A percentile compares a stretch with the other conserved stretches of the same genome.
Evolutionary conservation across 306 rosid genomes (phyloP).

Genomic region (Lagenaria siceraria): DNA sequence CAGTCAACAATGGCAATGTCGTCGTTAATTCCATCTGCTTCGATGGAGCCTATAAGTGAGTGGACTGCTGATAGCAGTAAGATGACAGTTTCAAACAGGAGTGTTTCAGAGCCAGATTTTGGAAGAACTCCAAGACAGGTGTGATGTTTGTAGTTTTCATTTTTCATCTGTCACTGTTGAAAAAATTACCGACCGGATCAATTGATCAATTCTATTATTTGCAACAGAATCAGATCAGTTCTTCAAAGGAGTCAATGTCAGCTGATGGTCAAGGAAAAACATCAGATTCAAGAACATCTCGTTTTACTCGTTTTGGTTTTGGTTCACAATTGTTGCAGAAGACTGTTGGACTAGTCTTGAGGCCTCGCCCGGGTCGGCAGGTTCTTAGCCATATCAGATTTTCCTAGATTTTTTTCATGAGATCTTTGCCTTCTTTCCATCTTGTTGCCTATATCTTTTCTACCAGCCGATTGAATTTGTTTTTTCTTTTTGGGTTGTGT

Average conservation of each 20-base stretch:
- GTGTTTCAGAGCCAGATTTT: conserved; percentile 91
- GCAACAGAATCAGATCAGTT: conserved; percentile 19
- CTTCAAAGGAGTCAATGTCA: conserved; percentile 35
- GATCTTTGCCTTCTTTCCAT: background rate
- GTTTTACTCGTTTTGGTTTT: conserved; percentile 68
- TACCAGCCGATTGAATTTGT: background rate
- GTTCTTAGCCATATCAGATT: conserved; percentile 21
- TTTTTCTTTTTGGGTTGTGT: background rate
- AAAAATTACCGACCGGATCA: background rate
- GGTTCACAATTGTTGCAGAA: conserved; percentile 68
- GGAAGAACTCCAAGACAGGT: conserved; percentile 54
- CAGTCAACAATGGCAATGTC: conserved; percentile 87
- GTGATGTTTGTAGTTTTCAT: background rate
- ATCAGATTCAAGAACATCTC: conserved; percentile 46
- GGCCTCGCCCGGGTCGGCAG: conserved; percentile 69
- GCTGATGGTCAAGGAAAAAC: conserved; percentile 46
- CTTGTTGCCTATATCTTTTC: background rate
- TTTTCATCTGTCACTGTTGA: background rate
- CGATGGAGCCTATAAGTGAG: conserved; percentile 75
- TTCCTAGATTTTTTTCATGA: background rate
- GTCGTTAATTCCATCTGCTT: conserved; percentile 70
- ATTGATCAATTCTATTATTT: conserved; percentile 2
- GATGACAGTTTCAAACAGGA: conserved; percentile 55
- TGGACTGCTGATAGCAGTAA: conserved; percentile 46
- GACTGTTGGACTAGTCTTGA: conserved; percentile 59